A percentile compares a stretch with the other conserved stretches of the same genome.
These are phyloP conservation scores for Lolium rigidum DNA, from an alignment of 176 grass and related monocot genomes.

Conservation along the genomic window DNA sequence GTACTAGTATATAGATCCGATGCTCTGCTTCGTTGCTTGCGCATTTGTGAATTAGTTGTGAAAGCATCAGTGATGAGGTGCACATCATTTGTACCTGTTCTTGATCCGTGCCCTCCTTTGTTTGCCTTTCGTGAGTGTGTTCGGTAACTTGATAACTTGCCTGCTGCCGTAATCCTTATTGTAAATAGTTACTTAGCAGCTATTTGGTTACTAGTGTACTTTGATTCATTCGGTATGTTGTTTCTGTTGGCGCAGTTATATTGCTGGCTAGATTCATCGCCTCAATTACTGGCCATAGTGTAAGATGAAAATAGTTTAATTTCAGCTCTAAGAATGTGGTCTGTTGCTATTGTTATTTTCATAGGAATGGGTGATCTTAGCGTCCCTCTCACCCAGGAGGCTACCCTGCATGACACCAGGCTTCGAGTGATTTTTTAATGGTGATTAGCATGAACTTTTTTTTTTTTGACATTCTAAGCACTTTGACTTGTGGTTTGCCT, in stretches of 20 bases:
- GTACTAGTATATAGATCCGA: not conserved
- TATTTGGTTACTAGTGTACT: not conserved
- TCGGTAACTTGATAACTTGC: slow-evolving; percentile 3
- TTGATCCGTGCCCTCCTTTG: not conserved
- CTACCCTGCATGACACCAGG: not conserved
- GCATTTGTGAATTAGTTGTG: not conserved
- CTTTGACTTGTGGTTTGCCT: not conserved
- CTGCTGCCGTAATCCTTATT: not conserved
- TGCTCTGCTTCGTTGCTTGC: not conserved
- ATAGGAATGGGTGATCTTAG: not conserved
- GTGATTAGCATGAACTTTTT: not conserved
- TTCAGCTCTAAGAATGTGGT: slow-evolving; percentile 8
- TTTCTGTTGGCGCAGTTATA: not conserved
- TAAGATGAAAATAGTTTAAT: slow-evolving; percentile 10
- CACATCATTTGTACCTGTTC: not conserved
- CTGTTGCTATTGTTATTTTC: not conserved
- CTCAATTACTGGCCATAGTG: not conserved
- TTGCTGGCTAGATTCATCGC: not conserved
- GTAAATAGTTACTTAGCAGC: not conserved
- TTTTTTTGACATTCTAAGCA: not conserved
- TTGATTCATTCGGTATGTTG: not conserved
- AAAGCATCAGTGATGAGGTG: not conserved
- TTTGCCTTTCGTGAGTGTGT: not conserved
- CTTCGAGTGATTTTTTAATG: not conserved
- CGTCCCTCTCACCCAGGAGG: not conserved